Conservation (phyloP, 345 rosid species). For the Eucalyptus camaldulensis region DNA sequence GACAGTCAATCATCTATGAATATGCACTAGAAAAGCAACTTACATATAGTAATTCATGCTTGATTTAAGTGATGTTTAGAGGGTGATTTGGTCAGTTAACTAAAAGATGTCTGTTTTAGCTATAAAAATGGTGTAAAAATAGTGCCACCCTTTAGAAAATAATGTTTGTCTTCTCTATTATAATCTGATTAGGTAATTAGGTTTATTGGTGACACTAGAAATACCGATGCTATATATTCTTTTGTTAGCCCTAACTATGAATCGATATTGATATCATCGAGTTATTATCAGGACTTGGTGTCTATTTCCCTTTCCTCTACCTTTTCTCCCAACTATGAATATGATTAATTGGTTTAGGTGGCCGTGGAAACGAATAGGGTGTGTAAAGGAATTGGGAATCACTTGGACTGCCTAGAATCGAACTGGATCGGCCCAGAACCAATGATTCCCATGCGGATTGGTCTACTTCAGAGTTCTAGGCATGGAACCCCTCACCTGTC, state of each 20-base stretch:
- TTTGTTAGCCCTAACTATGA: neutral
- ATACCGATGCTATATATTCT: neutral
- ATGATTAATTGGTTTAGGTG: neutral
- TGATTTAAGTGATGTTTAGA: neutral
- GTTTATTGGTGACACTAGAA: neutral
- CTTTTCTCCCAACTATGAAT: neutral
- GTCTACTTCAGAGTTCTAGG: fast-evolving
- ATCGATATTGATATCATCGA: neutral
- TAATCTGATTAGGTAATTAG: neutral
- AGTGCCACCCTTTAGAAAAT: neutral
- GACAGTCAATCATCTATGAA: neutral
- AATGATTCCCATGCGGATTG: fast-evolving
- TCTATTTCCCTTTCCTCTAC: neutral
- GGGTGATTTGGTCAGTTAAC: neutral
- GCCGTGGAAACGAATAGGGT: neutral
- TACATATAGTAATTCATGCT: neutral
- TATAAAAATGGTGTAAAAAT: neutral
- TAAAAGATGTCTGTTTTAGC: neutral
- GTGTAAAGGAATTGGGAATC: no score
- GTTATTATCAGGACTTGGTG: neutral
- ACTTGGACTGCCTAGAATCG: fast-evolving
- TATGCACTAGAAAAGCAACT: neutral
- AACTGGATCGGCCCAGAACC: fast-evolving
- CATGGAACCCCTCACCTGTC: fast-evolving
- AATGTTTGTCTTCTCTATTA: neutral